These are phyloP conservation scores for Sugiyamaella xylanicola DNA, from an alignment of 1,139 yeast genomes.

Conservation along the genomic window DNA sequence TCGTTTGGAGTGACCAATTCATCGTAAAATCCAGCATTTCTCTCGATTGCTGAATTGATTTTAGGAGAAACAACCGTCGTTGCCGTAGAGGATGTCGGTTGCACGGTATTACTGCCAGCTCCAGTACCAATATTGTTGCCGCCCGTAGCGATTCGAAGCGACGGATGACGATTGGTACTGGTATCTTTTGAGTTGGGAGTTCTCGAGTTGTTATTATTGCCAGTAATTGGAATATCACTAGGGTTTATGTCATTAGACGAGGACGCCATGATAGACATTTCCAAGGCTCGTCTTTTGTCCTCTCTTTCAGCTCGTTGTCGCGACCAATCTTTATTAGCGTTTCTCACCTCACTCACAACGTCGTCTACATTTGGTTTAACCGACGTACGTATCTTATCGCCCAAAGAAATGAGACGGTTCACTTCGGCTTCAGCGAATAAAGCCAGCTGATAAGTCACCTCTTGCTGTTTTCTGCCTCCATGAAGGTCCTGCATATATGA, in stretches of 20 bases:
- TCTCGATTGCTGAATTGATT: constrained; percentile 5
- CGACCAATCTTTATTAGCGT: constrained; percentile 46
- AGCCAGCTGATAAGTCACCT: constrained; percentile 44
- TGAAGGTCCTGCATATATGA: constrained; percentile 61
- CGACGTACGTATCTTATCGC: constrained; percentile 32
- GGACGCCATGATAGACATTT: constrained; percentile 33
- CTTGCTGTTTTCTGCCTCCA: constrained; percentile 52
- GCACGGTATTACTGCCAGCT: neutral
- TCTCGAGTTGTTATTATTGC: constrained; percentile 6
- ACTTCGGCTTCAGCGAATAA: constrained; percentile 44
- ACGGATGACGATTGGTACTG: constrained; percentile 16
- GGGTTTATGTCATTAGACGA: constrained; percentile 17
- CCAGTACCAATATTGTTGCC: neutral
- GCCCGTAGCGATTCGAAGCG: constrained; percentile 20
- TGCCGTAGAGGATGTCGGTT: neutral
- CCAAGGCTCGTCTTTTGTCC: constrained; percentile 44
- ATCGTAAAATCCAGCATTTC: constrained; percentile 3
- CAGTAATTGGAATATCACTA: constrained; percentile 16
- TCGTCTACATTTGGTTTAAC: constrained; percentile 41
- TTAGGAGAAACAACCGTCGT: constrained; percentile 1
- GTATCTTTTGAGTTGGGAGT: neutral
- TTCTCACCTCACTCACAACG: constrained; percentile 40
- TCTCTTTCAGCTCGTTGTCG: constrained; percentile 47
- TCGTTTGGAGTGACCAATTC: constrained; percentile 21
- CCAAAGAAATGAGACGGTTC: constrained; percentile 33